Base-by-base conservation (phyloP, 2,329 filamentous ascomycete genomes). In the Pseudogymnoascus sp. region DNA sequence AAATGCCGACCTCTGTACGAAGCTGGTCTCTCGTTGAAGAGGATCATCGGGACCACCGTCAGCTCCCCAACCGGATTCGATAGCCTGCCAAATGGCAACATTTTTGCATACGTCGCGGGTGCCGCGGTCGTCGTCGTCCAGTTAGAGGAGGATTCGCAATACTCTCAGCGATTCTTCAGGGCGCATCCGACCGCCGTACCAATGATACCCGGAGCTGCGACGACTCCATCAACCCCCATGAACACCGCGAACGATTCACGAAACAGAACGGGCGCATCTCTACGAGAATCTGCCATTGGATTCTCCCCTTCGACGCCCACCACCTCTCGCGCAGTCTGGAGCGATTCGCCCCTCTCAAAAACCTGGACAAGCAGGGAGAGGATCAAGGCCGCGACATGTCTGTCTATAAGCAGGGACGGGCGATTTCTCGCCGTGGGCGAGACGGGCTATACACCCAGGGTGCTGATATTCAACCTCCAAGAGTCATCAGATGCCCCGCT, bases 351-450 rank as follows among this genome's bases (percentile, higher is more conserved):
- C 4, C 75, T 76, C 42, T 86, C 83, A 61, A 91, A 87, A 73
- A 91, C 88, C 11, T 93, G 91, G 88, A 92, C 90, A 1, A 94
- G 91, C 63, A 86, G 91, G 67, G 94, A 97, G 75, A 86, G 92
- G 68, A 92, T 97, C 73, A 97, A 97, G 77, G 90, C 94, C 16
- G 91, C 92, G 1, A 96, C 92, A 4, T 96, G 92, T 71, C 83
- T 99, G 25, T 88, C 91, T 21, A 82, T 99, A 67, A 97, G 92
- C 72, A 85, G 87, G 0, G 92, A 97, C 75, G 92, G 90, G 33
- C 89, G 85, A 69, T 95, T 89, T 72, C 80, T 99, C 61, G 94
- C 93, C 7, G 89, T 97, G 2, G 94, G 94, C 70, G 94, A 99
- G 78, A 96, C 92, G 3, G 94, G 94, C 21, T 97, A 97, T 75